Conservation (phyloP, 495 filamentous ascomycete species). For the Penicillium coprophilum region DNA sequence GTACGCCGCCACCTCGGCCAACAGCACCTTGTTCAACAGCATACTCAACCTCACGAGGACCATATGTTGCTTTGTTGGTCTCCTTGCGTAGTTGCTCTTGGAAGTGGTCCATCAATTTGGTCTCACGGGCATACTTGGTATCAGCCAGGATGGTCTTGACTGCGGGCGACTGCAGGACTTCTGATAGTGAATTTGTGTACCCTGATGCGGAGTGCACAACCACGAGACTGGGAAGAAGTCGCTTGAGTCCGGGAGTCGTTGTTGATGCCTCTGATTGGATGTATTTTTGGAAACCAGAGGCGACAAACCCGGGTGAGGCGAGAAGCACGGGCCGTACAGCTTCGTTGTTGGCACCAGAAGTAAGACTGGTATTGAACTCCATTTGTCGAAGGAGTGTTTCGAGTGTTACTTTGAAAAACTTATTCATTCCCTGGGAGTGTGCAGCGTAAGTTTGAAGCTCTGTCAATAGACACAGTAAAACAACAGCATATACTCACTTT, state of each 20-base stretch:
- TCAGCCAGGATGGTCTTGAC: constrained; percentile 74
- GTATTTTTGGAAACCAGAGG: constrained; percentile 74
- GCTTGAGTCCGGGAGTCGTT: constrained; percentile 59
- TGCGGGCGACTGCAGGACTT: constrained; percentile 76
- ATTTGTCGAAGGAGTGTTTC: constrained; percentile 74
- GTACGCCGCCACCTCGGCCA: constrained; percentile 75
- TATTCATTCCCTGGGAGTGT: constrained; percentile 58
- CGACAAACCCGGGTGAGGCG: constrained; percentile 86
- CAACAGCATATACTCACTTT: constrained; percentile 41
- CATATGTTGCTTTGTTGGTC: constrained; percentile 90
- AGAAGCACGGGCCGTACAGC: constrained; percentile 70
- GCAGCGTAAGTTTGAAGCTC: neutral
- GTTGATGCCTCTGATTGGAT: constrained; percentile 67
- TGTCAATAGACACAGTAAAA: neutral
- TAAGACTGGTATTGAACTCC: constrained; percentile 61
- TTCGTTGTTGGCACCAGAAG: constrained; percentile 38
- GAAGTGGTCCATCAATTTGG: constrained; percentile 83
- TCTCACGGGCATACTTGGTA: constrained; percentile 84
- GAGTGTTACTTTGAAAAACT: constrained; percentile 78
- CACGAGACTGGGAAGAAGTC: constrained; percentile 62
- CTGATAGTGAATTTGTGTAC: constrained; percentile 80
- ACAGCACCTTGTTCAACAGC: constrained; percentile 89
- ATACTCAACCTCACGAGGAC: constrained; percentile 76
- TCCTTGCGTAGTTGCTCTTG: constrained; percentile 76
- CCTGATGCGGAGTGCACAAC: constrained; percentile 84